A percentile compares a stretch with the other conserved stretches of the same genome.
Conservation (phyloP, 2,329 filamentous ascomycete genomes). For the Sphaerostilbella broomeana region DNA sequence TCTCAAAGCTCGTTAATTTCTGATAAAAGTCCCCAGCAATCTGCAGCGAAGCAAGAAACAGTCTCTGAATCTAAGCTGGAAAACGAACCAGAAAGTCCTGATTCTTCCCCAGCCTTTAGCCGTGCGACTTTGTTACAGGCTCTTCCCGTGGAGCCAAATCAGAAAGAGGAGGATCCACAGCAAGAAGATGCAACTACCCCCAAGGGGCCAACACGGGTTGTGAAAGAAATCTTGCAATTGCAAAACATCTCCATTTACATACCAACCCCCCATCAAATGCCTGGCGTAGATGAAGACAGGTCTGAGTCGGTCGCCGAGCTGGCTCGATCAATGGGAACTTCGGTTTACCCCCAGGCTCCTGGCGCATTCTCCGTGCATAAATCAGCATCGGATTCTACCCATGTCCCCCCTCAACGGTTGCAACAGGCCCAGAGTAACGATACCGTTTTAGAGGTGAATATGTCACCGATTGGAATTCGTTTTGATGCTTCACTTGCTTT, state of each 20-base stretch:
- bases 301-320: constrained; percentile 24
- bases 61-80: neutral
- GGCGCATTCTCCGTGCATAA: constrained; percentile 53
- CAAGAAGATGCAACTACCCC: constrained; percentile 43
- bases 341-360: constrained; percentile 47
- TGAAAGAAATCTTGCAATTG: constrained; percentile 48
- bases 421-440: constrained; percentile 14
- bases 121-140: constrained; percentile 16
- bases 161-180: constrained; percentile 14
- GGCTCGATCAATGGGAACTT: constrained; percentile 29
- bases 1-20: constrained; percentile 9
- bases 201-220: constrained; percentile 46
- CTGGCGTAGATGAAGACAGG: constrained; percentile 29
- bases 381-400: constrained; percentile 8
- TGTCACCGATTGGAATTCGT: constrained; percentile 47
- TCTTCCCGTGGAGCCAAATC: neutral
- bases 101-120: constrained; percentile 24
- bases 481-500: constrained; percentile 53
- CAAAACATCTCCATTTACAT: constrained; percentile 48
- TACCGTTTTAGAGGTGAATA: constrained; percentile 38
- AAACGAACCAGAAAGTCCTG: constrained; percentile 19
- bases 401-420: neutral
- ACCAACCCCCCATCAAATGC: constrained; percentile 42
- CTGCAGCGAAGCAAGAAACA: constrained; percentile 8
- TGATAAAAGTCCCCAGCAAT: constrained; percentile 9